Evolutionary conservation across 2,329 filamentous ascomycete genomes (phyloP), one percentile per base, ranked within the genome.

Genomic region (Colletotrichum shisoi): DNA sequence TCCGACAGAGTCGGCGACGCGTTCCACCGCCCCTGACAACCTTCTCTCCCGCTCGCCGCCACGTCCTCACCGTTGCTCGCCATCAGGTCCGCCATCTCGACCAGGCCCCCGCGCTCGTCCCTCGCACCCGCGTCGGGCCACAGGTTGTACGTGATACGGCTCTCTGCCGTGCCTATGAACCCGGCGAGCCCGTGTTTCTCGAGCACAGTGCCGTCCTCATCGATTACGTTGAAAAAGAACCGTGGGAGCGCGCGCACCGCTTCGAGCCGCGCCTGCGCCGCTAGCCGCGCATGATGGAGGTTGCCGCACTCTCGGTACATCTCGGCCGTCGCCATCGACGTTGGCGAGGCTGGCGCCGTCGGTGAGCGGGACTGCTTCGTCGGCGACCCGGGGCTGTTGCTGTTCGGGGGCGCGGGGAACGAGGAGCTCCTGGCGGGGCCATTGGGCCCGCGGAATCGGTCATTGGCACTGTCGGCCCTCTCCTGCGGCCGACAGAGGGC

Each of bases 181-280:
- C 84, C 85, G 0, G 82, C 87, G 19, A 92, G 76, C 4, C 81
- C 82, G 57, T 84, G 85, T 2, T 82, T 80, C 37, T 88, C 83
- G 1, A 81, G 74, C 0, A 87, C 71, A 1, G 76, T 75, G 0
- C 86, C 86, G 15, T 82, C 76, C 67, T 87, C 84, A 67, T 84
- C 81, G 2, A 80, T 74, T 1, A 93, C 82, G 12, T 86, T 83
- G 42, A 92, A 81, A 8, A 81, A 81, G 73, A 89, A 89, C 17
- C 82, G 80, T 1, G 87, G 86, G 1, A 78, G 72, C 27, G 79
- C 78, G 24, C 83, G 80, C 0, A 88, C 87, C 21, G 83, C 81
- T 44, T 91, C 85, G 24, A 92, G 83, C 0, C 90, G 83, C 0
- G 82, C 77, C 74, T 93, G 90, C 0, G 91, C 91, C 17, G 86